Base-by-base conservation (phyloP, 495 filamentous ascomycete species). In the Xylaria longipes region DNA sequence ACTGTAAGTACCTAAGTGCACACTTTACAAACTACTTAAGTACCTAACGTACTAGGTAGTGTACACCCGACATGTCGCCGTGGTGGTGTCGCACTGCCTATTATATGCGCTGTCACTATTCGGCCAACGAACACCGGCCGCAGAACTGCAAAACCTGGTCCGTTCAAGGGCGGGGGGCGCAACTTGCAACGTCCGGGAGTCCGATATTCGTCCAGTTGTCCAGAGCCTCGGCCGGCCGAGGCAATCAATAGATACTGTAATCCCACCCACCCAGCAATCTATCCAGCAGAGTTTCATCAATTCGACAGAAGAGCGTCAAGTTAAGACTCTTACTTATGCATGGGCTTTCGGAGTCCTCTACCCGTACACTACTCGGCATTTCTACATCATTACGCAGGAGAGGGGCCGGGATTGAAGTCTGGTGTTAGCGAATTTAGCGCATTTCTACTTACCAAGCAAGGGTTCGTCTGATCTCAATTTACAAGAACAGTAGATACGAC, bases 221-320 rank as follows among this genome's bases (percentile, higher is more conserved):
- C 35, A 27, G 45, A 65, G 63, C 45, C 61, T 52, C 63, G 63
- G 29, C 63, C 43, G 63, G 45, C 45, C 63, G 63, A 52, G 39
- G 43, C 43, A 22, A 6, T 50, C 25, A 27, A 41, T 63, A 43
- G 8, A n/a, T 4, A 17, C 17, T 17, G 8, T n/a, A 15, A 63
- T 43, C 43, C 62, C 62, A 65, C 62, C 61, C 62, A 65, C 43
- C n/a, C n/a, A n/a, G n/a, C n/a, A n/a, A n/a, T n/a, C n/a, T n/a
- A n/a, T 14, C 9, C 60, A 15, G 25, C 33, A 62, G 22, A 62
- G 31, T 41, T 61, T 37, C 58, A 22, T 25, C 15, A 20, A 4
- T 1, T 3, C 33, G 29, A 31, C 27, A 5, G 25, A 31, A 17
- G 31, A 12, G 11, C 3, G 4, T 27, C 8, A 15, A 12, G 25